These are phyloP conservation scores for Thalassiosira profunda DNA, from an alignment of 108 stramenopile genomes.

Conservation along the genomic window DNA sequence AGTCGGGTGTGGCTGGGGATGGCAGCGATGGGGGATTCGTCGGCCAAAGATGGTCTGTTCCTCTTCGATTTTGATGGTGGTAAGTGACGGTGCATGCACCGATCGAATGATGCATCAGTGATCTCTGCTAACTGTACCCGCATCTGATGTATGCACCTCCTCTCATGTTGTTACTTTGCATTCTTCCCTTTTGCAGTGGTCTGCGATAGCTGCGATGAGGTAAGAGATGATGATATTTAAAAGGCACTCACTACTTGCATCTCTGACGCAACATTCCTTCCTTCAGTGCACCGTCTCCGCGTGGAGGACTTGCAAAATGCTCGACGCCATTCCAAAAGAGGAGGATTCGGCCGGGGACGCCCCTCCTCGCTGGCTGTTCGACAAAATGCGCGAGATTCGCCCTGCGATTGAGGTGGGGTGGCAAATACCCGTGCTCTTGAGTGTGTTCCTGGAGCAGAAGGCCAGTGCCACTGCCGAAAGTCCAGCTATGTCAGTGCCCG, in stretches of 20 bases:
- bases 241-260: no score
- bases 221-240: no score
- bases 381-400: constrained; percentile 45
- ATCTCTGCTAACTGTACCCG: no score
- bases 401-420: constrained; percentile 52
- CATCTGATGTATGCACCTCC: no score
- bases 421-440: constrained; percentile 45
- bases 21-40: neutral
- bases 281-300: constrained; percentile 48
- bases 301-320: constrained; percentile 27
- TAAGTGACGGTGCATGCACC: no score
- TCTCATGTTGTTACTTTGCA: no score
- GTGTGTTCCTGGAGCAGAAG: constrained; percentile 32
- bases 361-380: constrained; percentile 47
- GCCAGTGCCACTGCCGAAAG: constrained; percentile 1
- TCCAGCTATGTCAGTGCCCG: constrained; percentile 37
- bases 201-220: constrained; percentile 47
- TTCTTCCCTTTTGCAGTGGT: no score
- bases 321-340: constrained; percentile 26
- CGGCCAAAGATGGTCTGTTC: constrained; percentile 7
- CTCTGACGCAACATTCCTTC: no score
- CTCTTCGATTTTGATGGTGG: constrained; percentile 41
- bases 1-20: no score
- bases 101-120: no score
- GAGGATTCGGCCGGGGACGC: neutral